Base-by-base conservation (phyloP, 805 yeast genomes). In the Clavispora fructus region DNA sequence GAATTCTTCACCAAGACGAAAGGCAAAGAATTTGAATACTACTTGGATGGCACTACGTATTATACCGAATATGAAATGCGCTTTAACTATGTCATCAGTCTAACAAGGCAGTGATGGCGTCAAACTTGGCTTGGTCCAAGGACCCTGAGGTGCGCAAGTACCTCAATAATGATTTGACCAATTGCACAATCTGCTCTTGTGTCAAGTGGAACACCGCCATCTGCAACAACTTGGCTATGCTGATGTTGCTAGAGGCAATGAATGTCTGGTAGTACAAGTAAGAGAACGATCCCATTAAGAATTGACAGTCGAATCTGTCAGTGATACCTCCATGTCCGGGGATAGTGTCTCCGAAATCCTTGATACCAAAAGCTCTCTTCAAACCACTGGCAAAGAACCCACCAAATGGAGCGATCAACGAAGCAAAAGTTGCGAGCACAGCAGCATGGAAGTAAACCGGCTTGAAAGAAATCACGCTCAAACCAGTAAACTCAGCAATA, bases 261-360 rank as follows among this genome's bases (percentile, higher is more conserved):
- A 94, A 94, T 2, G 97, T 88, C 66, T 92, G 97, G 67, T 84
- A 91, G 69, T 94, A 94, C 54, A 94, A 74, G 62, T 90, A 91
- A 30, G 94, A 79, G 63, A 94, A 94, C 35, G 95, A 87, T 11
- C 99, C 99, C 98, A 94, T 94, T 57, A 94, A 73, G 63, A 92
- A 94, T 69, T 94, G 98, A 69, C 99, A 94, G 69, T 94, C 99
- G 73, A 94, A 84, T 69, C 99, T 80, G 64, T 94, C 99, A 25
- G 97, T 91, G 55, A 94, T 84, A 56, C 99, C 99, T 52, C 99
- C 99, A 63, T 94, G 99, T 29, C 99, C 99, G 13, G 99, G 99
- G 56, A 94, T 94, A 9, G 98, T 92, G 61, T 92, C 95, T 55
- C 98, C 99, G 61, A 94, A 94, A 68, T 94, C 99, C 69, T 94